Conservation (phyloP, 2,329 filamentous ascomycete species). For the Elsinoe fawcettii region DNA sequence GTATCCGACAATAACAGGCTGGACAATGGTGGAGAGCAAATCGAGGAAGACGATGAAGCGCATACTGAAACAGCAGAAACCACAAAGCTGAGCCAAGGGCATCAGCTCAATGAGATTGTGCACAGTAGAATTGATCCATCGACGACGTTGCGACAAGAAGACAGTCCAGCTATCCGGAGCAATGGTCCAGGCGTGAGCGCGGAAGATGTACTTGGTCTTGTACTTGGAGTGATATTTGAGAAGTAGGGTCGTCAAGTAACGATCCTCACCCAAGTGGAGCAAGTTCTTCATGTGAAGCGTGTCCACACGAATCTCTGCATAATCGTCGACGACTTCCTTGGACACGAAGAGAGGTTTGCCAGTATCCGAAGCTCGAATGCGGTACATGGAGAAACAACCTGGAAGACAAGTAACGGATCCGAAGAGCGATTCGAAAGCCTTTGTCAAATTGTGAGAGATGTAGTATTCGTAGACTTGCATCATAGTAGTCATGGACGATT, state of each 20-base stretch:
- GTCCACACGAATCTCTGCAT: slow-evolving; percentile 89
- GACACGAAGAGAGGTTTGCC: slow-evolving; percentile 96
- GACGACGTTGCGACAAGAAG: slow-evolving; percentile 94
- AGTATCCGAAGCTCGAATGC: slow-evolving; percentile 85
- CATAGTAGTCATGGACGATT: slow-evolving; percentile 92
- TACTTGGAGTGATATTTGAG: slow-evolving; percentile 88
- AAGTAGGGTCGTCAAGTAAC: slow-evolving; percentile 88
- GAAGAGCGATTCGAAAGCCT: slow-evolving; percentile 95
- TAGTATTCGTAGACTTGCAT: slow-evolving; percentile 99
- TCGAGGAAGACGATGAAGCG: slow-evolving; percentile 95
- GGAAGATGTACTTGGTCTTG: slow-evolving; percentile 96
- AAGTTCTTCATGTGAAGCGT: slow-evolving; percentile 99
- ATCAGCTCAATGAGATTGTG: slow-evolving; percentile 97
- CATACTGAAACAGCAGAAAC: slow-evolving; percentile 99
- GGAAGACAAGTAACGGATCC: slow-evolving; percentile 95
- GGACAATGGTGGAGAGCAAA: slow-evolving; percentile 81
- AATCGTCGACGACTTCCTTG: slow-evolving; percentile 78
- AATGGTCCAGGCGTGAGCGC: slow-evolving; percentile 91
- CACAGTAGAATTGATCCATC: slow-evolving; percentile 99
- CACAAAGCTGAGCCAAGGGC: slow-evolving; percentile 85
- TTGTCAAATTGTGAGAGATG: slow-evolving; percentile 94
- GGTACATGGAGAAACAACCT: slow-evolving; percentile 99
- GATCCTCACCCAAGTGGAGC: slow-evolving; percentile 92
- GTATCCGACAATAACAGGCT: slow-evolving; percentile 85
- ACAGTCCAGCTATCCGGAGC: slow-evolving; percentile 90